Base-by-base conservation (phyloP, 805 yeast genomes). In the Candida berthetii region DNA sequence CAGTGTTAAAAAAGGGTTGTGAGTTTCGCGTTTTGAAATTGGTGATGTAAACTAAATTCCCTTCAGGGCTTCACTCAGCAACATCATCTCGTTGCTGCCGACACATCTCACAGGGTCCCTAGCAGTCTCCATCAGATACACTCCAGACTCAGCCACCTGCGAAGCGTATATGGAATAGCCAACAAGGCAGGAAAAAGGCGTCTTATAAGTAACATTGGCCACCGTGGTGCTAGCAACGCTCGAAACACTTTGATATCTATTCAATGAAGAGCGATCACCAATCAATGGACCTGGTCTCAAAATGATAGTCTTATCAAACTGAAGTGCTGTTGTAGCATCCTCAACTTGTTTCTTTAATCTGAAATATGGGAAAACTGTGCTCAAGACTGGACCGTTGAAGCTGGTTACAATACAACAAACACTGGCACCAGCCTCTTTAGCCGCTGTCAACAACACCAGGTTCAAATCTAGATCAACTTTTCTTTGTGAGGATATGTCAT, bases 401-500 rank as follows among this genome's bases (percentile, higher is more conserved):
- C 73, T 64, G 6, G 88, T 76, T 2, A 89, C 72, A 8, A 88
- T 55, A 6, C 85, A 79, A 47, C 74, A 78, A 0, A 85, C 81
- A 29, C 71, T 68, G 45, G 74, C 76, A 1, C 89, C 87, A 1
- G 71, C 71, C 9, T 65, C 75, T 54, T 75, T 80, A 3, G 93
- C 95, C 4, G 78, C 80, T 47, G 74, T 69, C 7, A 93, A 91
- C 31, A 82, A 65, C 32, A 66, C 73, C 37, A 74, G 55, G 51
- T 85, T 85, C 51, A 82, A 66, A 41, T 83, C 95, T 50, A 77
- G 76, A 54, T 88, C 96, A 48, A 88, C 76, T 47, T 70, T 66
- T 47, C 69, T 68, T 60, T 85, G 90, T n/a, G 74, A 71, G 25
- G 77, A 83, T 17, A 76, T 67, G 1, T 81, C 66, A 14, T 91